phyloP scores from a whole-genome alignment of 2,329 filamentous ascomycete genomes.

The Fusarium anthophilum region DNA sequence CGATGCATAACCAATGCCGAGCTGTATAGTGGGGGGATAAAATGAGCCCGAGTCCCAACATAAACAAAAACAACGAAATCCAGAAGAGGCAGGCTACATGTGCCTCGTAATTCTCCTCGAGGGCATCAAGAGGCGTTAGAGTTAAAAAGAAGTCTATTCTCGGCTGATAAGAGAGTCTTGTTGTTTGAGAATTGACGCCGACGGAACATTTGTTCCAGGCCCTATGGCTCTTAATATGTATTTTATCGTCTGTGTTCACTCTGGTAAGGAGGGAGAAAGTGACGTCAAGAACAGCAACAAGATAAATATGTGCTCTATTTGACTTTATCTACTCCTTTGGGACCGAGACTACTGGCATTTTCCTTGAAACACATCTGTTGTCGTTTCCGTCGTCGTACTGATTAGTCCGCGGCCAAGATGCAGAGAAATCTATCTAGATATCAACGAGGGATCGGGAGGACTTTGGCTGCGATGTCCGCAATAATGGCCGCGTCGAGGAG shows the following conservation, averaged over 20 bases:
- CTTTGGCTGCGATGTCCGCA: background rate
- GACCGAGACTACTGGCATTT: background rate
- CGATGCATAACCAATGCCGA: no score
- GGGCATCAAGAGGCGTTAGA: background rate
- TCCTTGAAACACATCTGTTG: background rate
- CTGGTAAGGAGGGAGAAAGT: background rate
- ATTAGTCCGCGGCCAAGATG: fast-evolving
- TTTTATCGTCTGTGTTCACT: background rate
- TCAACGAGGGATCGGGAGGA: no score
- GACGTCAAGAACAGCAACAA: no score
- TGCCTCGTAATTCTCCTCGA: no score
- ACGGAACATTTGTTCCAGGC: fast-evolving
- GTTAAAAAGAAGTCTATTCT: background rate
- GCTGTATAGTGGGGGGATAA: background rate
- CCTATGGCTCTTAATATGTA: background rate
- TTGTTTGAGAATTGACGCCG: background rate
- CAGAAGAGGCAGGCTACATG: no score
- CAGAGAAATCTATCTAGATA: background rate
- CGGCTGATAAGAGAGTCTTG: no score
- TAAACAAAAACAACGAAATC: background rate
- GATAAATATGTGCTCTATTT: background rate
- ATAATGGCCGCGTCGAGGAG: background rate
- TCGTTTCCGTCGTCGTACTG: background rate
- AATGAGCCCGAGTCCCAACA: background rate
- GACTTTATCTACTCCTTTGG: background rate